These are phyloP conservation scores for Lasiosphaeriaceae sp. DNA, from an alignment of 495 filamentous ascomycete genomes.

Conservation along the genomic window DNA sequence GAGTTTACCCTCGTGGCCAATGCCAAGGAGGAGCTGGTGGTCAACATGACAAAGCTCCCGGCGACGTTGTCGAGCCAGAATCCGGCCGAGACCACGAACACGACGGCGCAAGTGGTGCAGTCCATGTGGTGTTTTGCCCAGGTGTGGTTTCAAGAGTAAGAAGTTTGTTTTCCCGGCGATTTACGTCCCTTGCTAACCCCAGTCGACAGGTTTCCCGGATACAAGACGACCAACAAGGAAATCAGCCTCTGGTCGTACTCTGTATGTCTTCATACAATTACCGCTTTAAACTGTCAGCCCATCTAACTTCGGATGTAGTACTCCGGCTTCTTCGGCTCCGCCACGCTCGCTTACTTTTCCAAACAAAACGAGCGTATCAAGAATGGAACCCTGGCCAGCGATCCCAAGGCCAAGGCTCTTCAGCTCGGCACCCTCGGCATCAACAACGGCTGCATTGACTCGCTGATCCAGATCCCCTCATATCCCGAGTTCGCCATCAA, in stretches of 20 bases:
- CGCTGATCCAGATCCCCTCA: constrained; percentile 55
- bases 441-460: constrained; percentile 72
- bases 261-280: no score
- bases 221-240: constrained; percentile 8
- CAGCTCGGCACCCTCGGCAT: constrained; percentile 54
- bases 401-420: constrained; percentile 44
- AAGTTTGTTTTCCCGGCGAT: constrained; percentile 32
- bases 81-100: constrained; percentile 52
- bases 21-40: neutral
- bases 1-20: neutral
- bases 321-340: constrained; percentile 55
- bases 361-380: constrained; percentile 51
- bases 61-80: constrained; percentile 57
- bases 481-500: constrained; percentile 68
- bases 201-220: constrained; percentile 11
- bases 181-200: neutral
- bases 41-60: constrained; percentile 28
- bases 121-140: constrained; percentile 66
- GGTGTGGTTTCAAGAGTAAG: constrained; percentile 60
- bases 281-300: no score
- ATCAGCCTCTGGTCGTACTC: constrained; percentile 31
- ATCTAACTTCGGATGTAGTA: constrained; percentile 30
- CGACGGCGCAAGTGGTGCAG: constrained; percentile 56
- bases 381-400: constrained; percentile 36
- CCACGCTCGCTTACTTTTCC: constrained; percentile 55